phyloP scores from a whole-genome alignment of 352 stramenopile species.

The Phytophthora pini region DNA sequence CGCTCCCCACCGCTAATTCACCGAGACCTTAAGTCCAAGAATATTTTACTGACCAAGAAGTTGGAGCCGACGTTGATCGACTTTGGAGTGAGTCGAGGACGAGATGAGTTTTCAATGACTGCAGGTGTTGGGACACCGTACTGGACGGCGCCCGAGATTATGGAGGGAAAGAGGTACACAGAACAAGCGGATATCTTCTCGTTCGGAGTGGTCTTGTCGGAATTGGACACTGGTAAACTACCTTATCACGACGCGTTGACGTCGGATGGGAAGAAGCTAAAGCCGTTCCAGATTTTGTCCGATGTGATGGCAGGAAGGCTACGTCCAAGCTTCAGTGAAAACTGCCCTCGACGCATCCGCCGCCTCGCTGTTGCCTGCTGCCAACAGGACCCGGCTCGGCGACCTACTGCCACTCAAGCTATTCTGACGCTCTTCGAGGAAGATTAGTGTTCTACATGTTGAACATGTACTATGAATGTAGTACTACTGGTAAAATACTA shows the following conservation, averaged over 20 bases:
- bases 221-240: slow-evolving; percentile 49
- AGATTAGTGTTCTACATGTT: too few relatives aligned
- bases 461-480: too few relatives aligned
- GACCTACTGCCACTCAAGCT: too few relatives aligned
- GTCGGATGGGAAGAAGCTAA: too few relatives aligned
- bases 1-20: background rate
- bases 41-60: background rate
- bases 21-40: background rate
- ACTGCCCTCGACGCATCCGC: too few relatives aligned
- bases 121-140: slow-evolving; percentile 53
- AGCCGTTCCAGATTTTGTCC: too few relatives aligned
- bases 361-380: background rate
- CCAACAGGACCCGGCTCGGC: too few relatives aligned
- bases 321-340: too few relatives aligned
- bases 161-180: slow-evolving; percentile 57
- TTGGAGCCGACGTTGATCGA: slow-evolving; percentile 17
- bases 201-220: slow-evolving; percentile 62
- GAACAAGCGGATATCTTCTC: slow-evolving; percentile 74
- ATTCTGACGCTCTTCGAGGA: too few relatives aligned
- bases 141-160: slow-evolving; percentile 74
- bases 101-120: slow-evolving; percentile 38
- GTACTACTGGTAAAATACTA: too few relatives aligned
- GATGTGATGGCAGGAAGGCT: too few relatives aligned
- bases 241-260: slow-evolving; percentile 16
- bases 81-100: slow-evolving; percentile 50